Conservation (phyloP, 2,329 filamentous ascomycete genomes). For the Plectosphaerella plurivora region DNA sequence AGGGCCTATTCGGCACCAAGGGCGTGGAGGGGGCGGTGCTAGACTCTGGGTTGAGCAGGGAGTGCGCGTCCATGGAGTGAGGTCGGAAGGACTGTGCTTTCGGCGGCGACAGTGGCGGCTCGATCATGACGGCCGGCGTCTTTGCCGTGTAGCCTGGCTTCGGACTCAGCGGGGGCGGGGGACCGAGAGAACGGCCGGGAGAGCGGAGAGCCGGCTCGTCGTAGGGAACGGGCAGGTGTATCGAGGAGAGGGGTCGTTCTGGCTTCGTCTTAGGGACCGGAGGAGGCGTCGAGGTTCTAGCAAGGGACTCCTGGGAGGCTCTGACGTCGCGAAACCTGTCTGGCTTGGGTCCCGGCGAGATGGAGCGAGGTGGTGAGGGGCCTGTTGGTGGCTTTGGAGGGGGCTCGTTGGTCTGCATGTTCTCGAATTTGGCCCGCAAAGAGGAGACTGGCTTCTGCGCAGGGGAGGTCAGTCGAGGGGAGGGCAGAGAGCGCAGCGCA, state of each 20-base stretch:
- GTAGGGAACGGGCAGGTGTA: slow-evolving; percentile 14
- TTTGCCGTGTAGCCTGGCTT: slow-evolving; percentile 22
- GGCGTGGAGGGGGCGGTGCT: slow-evolving; percentile 34
- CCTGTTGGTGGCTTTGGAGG: slow-evolving; percentile 25
- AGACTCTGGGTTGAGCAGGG: slow-evolving; percentile 44
- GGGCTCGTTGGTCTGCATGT: slow-evolving; percentile 50
- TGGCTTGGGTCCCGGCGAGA: slow-evolving; percentile 35
- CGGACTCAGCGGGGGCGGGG: slow-evolving; percentile 38
- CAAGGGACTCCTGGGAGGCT: slow-evolving; percentile 27
- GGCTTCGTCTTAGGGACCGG: slow-evolving; percentile 14
- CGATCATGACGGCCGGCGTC: slow-evolving; percentile 61
- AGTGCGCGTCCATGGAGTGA: slow-evolving; percentile 33
- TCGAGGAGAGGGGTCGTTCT: slow-evolving; percentile 12
- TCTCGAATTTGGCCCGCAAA: slow-evolving; percentile 76
- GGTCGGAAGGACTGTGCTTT: slow-evolving; percentile 36
- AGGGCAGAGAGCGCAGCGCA: background rate
- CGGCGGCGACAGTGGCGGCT: slow-evolving; percentile 67
- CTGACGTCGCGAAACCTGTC: slow-evolving; percentile 35
- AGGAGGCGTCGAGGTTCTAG: slow-evolving; percentile 20
- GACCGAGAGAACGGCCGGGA: slow-evolving; percentile 34
- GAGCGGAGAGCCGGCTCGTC: slow-evolving; percentile 14
- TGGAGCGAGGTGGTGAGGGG: slow-evolving; percentile 22
- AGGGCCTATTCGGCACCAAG: slow-evolving; percentile 37
- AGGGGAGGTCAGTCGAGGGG: background rate
- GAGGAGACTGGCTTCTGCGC: slow-evolving; percentile 75